A percentile compares a stretch with the other conserved stretches of the same genome.
phyloP scores from a whole-genome alignment of 306 rosid genomes.

The Quercus agrifolia region DNA sequence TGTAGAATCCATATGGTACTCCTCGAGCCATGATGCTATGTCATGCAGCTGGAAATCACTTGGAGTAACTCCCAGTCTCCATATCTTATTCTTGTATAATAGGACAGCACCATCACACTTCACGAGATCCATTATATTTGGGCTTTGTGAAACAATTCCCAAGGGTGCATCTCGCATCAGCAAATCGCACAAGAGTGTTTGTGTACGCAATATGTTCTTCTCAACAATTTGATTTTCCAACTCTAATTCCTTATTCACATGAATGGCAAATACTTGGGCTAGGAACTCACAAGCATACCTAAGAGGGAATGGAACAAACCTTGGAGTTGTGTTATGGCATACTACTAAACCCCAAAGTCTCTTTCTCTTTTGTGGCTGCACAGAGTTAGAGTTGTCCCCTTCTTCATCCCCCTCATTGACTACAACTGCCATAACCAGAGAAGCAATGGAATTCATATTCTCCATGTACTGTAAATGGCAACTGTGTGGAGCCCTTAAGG shows the following conservation, averaged over 20 bases:
- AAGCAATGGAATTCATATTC: constrained; percentile 87
- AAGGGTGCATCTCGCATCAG: constrained; percentile 91
- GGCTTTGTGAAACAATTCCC: constrained; percentile 84
- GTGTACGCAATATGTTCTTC: constrained; percentile 88
- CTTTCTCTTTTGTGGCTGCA: constrained; percentile 71
- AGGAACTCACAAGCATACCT: constrained; percentile 97
- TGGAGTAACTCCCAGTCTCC: constrained; percentile 78
- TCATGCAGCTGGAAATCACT: constrained; percentile 70
- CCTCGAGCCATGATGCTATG: constrained; percentile 66
- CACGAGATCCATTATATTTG: constrained; percentile 94
- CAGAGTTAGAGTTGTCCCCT: constrained; percentile 49
- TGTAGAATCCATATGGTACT: constrained; percentile 82
- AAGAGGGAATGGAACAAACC: constrained; percentile 96
- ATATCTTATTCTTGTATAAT: constrained; percentile 61
- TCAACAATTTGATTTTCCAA: constrained; percentile 77
- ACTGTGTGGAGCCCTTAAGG: constrained; percentile 88
- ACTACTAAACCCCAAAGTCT: constrained; percentile 96
- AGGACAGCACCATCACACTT: constrained; percentile 94
- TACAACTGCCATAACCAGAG: constrained; percentile 90
- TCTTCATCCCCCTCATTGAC: constrained; percentile 89
- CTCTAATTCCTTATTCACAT: constrained; percentile 88
- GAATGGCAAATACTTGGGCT: constrained; percentile 94
- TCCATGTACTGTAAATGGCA: constrained; percentile 85
- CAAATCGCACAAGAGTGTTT: constrained; percentile 91
- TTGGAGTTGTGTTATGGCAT: constrained; percentile 87